These are phyloP conservation scores for Fusarium sp. DNA, from an alignment of 2,329 filamentous ascomycete species.

Conservation along the genomic window DNA sequence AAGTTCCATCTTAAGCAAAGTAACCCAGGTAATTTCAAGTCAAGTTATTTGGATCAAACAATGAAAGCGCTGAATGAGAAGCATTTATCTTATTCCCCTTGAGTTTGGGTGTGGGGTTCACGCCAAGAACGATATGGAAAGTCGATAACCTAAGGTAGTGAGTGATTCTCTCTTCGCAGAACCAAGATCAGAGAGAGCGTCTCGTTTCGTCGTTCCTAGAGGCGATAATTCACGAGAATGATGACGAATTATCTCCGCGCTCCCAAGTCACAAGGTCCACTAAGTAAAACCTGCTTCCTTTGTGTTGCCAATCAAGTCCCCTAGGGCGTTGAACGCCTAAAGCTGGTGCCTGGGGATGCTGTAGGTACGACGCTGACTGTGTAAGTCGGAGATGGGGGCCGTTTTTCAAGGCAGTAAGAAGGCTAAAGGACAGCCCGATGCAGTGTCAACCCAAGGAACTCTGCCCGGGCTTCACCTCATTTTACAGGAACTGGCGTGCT, in stretches of 20 bases:
- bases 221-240: constrained; percentile 30
- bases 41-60: background rate
- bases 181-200: constrained; percentile 7
- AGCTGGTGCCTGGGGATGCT: constrained; percentile 37
- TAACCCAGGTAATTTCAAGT: background rate
- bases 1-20: background rate
- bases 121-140: background rate
- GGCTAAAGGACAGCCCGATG: background rate
- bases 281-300: constrained; percentile 19
- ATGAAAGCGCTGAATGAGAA: background rate
- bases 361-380: constrained; percentile 41
- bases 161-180: constrained; percentile 2
- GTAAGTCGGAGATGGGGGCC: constrained; percentile 41
- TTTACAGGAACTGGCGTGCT: background rate
- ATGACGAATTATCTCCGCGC: constrained; percentile 37
- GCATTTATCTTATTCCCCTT: background rate
- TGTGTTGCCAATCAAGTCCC: constrained; percentile 40
- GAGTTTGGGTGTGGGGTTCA: too few relatives aligned
- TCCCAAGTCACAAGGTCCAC: constrained; percentile 38
- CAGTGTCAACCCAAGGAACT: background rate
- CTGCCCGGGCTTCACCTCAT: background rate
- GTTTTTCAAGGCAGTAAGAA: constrained; percentile 2
- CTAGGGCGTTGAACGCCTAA: constrained; percentile 29
- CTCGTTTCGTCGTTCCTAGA: constrained; percentile 10
- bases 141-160: background rate